These are phyloP conservation scores for Sarocladium strictum DNA, from an alignment of 2,329 filamentous ascomycete genomes.

Conservation along the genomic window DNA sequence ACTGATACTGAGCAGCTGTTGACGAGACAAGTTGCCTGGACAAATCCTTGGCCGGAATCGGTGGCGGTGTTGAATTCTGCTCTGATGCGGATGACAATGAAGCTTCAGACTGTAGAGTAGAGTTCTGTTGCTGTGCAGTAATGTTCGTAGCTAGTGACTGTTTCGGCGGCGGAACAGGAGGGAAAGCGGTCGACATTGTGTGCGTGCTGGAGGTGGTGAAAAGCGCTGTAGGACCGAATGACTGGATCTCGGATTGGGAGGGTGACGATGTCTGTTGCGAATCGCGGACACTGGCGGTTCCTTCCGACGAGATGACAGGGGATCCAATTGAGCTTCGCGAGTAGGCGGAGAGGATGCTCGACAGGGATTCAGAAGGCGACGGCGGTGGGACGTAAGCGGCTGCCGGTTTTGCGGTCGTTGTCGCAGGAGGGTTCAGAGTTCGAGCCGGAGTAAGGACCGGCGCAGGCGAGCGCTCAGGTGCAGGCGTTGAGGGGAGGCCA, in stretches of 20 bases:
- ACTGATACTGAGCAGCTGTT: neutral
- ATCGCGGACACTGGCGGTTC: slow-evolving; percentile 19
- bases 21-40: slow-evolving; percentile 11
- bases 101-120: neutral
- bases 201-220: slow-evolving; percentile 18
- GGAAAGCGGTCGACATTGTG: slow-evolving; percentile 9
- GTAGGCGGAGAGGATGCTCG: slow-evolving; percentile 51
- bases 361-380: slow-evolving; percentile 30
- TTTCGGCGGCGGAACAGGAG: slow-evolving; percentile 5
- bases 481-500: neutral
- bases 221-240: neutral
- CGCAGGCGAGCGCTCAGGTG: neutral
- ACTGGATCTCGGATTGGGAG: slow-evolving; percentile 17
- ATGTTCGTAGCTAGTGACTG: neutral
- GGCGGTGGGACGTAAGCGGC: slow-evolving; percentile 14
- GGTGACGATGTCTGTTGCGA: slow-evolving; percentile 18
- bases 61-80: slow-evolving; percentile 15
- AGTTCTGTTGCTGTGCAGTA: neutral
- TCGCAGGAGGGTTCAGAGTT: slow-evolving; percentile 8
- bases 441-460: neutral
- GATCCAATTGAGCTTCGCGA: slow-evolving; percentile 41
- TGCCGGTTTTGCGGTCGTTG: slow-evolving; percentile 17
- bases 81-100: slow-evolving; percentile 1
- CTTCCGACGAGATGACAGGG: slow-evolving; percentile 35
- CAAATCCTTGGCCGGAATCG: slow-evolving; percentile 22